Evolutionary conservation across 148 eudicot species (phyloP).

Genomic region (Pharnaceum exiguum): DNA sequence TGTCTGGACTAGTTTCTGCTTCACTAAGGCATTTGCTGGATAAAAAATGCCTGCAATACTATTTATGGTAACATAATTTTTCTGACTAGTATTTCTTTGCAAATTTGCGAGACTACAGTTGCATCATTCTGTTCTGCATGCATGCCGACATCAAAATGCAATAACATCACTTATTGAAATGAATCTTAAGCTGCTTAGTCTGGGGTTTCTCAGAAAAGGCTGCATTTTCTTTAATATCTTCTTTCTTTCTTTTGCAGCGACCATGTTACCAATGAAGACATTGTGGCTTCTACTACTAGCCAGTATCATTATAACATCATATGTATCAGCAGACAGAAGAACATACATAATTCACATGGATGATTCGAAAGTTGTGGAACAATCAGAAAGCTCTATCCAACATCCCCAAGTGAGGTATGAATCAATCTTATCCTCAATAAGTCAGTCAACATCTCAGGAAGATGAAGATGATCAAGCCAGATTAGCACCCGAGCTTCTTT

Average conservation of each 20-base stretch:
- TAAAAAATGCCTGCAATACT: too few species aligned
- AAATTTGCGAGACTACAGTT: too few species aligned
- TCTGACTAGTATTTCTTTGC: too few species aligned
- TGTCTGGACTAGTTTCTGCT: too few species aligned
- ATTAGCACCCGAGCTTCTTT: slow-evolving; percentile 50
- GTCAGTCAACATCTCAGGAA: slow-evolving; percentile 7
- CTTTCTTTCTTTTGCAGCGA: slow-evolving; percentile 19
- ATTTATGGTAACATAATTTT: too few species aligned
- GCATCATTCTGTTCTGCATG: too few species aligned
- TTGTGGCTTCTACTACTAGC: slow-evolving; percentile 22
- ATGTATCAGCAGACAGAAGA: slow-evolving; percentile 24
- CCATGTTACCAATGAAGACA: slow-evolving; percentile 20
- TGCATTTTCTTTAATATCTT: neutral
- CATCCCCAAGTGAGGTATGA: slow-evolving; percentile 36
- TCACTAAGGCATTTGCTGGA: too few species aligned
- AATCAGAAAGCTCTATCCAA: slow-evolving; percentile 14
- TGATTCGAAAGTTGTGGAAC: slow-evolving; percentile 27
- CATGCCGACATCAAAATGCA: too few species aligned
- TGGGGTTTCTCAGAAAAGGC: neutral
- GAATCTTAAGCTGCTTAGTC: too few species aligned
- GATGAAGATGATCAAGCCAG: slow-evolving; percentile 18
- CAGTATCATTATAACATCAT: slow-evolving; percentile 14
- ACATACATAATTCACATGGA: slow-evolving; percentile 62
- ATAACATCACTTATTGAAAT: too few species aligned
- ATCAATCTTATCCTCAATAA: slow-evolving; percentile 13